Evolutionary conservation across 352 stramenopile species (phyloP).

Genomic region (Sclerospora graminicola): DNA sequence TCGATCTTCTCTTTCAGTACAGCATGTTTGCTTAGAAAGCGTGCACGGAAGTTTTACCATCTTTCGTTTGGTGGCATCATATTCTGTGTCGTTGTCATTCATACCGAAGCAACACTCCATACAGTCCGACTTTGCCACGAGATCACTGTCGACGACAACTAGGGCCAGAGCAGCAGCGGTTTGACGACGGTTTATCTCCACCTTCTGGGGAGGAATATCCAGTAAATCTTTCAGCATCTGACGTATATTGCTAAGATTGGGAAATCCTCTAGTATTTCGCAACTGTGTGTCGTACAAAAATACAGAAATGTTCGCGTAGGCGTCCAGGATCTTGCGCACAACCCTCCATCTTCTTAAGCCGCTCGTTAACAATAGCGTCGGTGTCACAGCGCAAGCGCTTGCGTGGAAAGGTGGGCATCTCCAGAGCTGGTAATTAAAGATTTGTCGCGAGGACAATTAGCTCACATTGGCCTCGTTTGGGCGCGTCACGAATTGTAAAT

Average conservation of each 20-base stretch:
- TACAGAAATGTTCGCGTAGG: slow-evolving; percentile 51
- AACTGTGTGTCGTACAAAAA: slow-evolving; percentile 29
- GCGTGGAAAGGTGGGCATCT: slow-evolving; percentile 37
- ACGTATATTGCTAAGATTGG: slow-evolving; percentile 24
- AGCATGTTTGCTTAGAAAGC: slow-evolving; percentile 1
- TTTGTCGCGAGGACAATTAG: slow-evolving; percentile 34
- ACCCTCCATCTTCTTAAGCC: slow-evolving; percentile 37
- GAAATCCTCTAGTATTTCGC: slow-evolving; percentile 8
- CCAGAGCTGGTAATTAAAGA: slow-evolving; percentile 28
- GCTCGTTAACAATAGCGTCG: slow-evolving; percentile 37
- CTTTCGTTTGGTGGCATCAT: slow-evolving; percentile 7
- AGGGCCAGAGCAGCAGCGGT: slow-evolving; percentile 38
- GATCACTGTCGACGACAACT: slow-evolving; percentile 31
- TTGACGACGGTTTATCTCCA: slow-evolving; percentile 35
- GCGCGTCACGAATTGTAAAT: slow-evolving; percentile 16
- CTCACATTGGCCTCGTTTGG: slow-evolving; percentile 21
- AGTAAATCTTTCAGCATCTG: slow-evolving; percentile 38
- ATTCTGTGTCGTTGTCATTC: slow-evolving; percentile 27
- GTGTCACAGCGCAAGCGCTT: slow-evolving; percentile 55
- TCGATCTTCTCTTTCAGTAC: slow-evolving; percentile 8
- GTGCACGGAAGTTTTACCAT: slow-evolving; percentile 51
- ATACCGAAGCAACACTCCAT: slow-evolving; percentile 54
- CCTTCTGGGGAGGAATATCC: slow-evolving; percentile 35
- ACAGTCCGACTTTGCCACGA: not conserved
- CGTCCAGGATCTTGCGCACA: slow-evolving; percentile 39